Percentiles rank a stretch among this genome's conserved stretches.
Conservation (phyloP, 2,329 filamentous ascomycete species). For the Periconia sp. region DNA sequence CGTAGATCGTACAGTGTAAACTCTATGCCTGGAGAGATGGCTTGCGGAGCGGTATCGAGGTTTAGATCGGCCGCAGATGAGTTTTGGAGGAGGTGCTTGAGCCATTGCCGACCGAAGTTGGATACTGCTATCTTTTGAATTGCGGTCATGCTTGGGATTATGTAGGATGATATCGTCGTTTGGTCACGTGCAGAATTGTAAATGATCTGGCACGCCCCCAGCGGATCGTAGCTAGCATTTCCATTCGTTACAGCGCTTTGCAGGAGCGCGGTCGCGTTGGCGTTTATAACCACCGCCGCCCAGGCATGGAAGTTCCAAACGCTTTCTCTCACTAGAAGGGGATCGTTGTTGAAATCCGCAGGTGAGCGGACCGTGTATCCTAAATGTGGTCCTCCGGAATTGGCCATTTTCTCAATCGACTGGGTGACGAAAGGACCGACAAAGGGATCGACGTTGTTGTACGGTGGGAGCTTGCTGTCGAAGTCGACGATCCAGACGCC, state of each 20-base stretch:
- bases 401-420: constrained; percentile 50
- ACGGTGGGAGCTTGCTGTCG: constrained; percentile 61
- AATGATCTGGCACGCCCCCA: constrained; percentile 63
- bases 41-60: constrained; percentile 56
- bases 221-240: constrained; percentile 66
- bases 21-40: constrained; percentile 61
- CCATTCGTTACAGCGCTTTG: constrained; percentile 58
- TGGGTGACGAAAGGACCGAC: constrained; percentile 62
- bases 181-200: constrained; percentile 65
- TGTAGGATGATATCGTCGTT: constrained; percentile 57
- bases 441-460: constrained; percentile 52
- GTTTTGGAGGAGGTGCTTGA: constrained; percentile 28
- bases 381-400: constrained; percentile 45
- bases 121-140: constrained; percentile 54
- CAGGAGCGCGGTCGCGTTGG: constrained; percentile 66
- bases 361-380: constrained; percentile 58
- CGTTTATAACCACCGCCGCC: constrained; percentile 66
- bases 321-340: constrained; percentile 61
- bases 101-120: constrained; percentile 57
- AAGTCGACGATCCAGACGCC: constrained; percentile 68
- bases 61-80: constrained; percentile 40
- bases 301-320: constrained; percentile 65
- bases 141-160: constrained; percentile 56
- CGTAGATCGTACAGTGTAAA: constrained; percentile 64
- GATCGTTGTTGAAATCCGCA: constrained; percentile 61